Evolutionary conservation across 2,329 filamentous ascomycete species (phyloP).

Genomic region (Elsinoe necatrix): DNA sequence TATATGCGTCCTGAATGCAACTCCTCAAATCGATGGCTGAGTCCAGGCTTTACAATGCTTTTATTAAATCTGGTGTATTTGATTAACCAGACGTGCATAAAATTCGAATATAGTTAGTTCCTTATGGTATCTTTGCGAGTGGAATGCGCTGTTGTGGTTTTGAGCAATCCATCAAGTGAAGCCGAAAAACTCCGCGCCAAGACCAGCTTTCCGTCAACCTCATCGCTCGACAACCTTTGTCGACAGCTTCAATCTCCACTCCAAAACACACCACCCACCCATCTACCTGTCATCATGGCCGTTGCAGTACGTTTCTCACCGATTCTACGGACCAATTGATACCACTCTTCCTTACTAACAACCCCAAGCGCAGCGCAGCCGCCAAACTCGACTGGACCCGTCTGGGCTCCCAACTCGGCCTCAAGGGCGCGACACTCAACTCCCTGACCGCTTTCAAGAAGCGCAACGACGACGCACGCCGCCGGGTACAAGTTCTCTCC

Average conservation of each 20-base stretch:
- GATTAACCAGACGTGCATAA: too few relatives aligned
- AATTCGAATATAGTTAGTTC: too few relatives aligned
- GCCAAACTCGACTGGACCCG: slow-evolving; percentile 99
- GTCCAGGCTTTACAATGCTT: too few relatives aligned
- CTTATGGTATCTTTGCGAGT: too few relatives aligned
- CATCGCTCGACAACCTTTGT: slow-evolving; percentile 19
- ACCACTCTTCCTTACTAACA: background rate
- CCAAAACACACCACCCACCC: slow-evolving; percentile 42
- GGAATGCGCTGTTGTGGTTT: too few relatives aligned
- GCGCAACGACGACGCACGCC: slow-evolving; percentile 97
- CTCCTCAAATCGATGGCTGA: background rate
- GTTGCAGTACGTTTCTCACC: slow-evolving; percentile 48
- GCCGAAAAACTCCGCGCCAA: slow-evolving; percentile 13
- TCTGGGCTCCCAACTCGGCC: slow-evolving; percentile 85
- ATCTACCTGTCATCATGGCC: slow-evolving; percentile 53
- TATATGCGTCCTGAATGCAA: slow-evolving; percentile 9
- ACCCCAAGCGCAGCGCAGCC: slow-evolving; percentile 80
- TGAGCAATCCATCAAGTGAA: background rate
- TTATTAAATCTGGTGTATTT: too few relatives aligned
- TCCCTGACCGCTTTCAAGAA: slow-evolving; percentile 97
- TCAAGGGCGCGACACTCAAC: slow-evolving; percentile 86
- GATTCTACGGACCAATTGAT: slow-evolving; percentile 6
- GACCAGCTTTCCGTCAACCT: slow-evolving; percentile 15
- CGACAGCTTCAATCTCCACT: slow-evolving; percentile 15
- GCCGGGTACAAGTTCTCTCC: slow-evolving; percentile 75